phyloP scores from a whole-genome alignment of 495 filamentous ascomycete genomes.

The Schizothecium vesticola region DNA sequence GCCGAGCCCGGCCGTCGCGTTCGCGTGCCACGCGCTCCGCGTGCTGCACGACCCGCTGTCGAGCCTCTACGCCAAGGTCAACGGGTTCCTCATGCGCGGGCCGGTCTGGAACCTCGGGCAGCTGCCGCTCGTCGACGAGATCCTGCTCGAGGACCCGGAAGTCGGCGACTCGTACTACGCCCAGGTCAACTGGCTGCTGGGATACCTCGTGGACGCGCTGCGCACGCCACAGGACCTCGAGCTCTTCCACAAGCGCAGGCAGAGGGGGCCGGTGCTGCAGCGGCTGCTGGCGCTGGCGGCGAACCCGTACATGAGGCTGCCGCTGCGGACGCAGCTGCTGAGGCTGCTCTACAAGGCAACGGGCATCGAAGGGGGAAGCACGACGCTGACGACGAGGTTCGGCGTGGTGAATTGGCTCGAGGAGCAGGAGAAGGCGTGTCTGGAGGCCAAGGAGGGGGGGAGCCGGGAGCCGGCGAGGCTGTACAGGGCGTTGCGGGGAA shows the following conservation, averaged over 20 bases:
- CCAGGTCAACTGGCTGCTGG: slow-evolving; percentile 76
- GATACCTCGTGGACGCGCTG: slow-evolving; percentile 63
- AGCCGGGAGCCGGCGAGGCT: slow-evolving; percentile 16
- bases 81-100: slow-evolving; percentile 69
- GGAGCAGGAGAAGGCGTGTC: slow-evolving; percentile 40
- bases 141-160: slow-evolving; percentile 63
- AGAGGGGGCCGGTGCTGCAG: slow-evolving; percentile 57
- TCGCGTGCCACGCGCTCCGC: slow-evolving; percentile 61
- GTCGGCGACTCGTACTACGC: slow-evolving; percentile 68
- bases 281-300: slow-evolving; percentile 65
- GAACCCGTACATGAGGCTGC: slow-evolving; percentile 56
- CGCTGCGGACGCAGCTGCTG: slow-evolving; percentile 62
- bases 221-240: slow-evolving; percentile 59
- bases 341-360: slow-evolving; percentile 68
- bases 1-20: slow-evolving; percentile 66
- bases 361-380: slow-evolving; percentile 70
- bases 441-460: slow-evolving; percentile 39
- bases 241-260: slow-evolving; percentile 70
- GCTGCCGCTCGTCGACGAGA: slow-evolving; percentile 70
- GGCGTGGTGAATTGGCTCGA: slow-evolving; percentile 80
- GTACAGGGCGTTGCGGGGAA: slow-evolving; percentile 53
- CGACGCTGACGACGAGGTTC: slow-evolving; percentile 77
- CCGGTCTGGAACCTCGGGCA: slow-evolving; percentile 69
- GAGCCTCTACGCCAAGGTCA: slow-evolving; percentile 80
- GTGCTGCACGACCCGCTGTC: slow-evolving; percentile 74